phyloP scores from a whole-genome alignment of 129 eudicot species.

The Centrapalus pauciflorus region DNA sequence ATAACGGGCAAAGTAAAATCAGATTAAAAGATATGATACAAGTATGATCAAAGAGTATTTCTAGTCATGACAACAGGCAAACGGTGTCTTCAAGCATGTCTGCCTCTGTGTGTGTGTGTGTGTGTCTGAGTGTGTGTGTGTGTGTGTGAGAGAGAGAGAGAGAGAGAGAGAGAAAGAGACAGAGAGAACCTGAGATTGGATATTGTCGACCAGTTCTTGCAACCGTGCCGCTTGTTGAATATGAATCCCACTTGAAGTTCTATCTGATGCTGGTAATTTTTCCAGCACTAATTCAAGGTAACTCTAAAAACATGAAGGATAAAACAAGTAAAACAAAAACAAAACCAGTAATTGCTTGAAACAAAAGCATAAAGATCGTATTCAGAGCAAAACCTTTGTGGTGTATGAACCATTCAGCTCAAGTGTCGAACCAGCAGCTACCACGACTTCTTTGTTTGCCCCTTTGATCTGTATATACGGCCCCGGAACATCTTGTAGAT shows the following conservation, averaged over 20 bases:
- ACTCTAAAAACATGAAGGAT: slow-evolving; percentile 39
- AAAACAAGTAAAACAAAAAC: neutral
- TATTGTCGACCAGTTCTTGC: slow-evolving; percentile 88
- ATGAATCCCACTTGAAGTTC: slow-evolving; percentile 72
- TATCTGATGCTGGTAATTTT: slow-evolving; percentile 65
- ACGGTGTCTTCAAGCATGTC: no score
- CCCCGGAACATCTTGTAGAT: slow-evolving; percentile 72
- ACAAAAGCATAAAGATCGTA: neutral
- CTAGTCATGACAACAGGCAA: no score
- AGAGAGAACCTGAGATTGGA: slow-evolving; percentile 74
- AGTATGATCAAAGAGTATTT: no score
- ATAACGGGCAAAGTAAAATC: no score
- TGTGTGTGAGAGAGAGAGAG: neutral
- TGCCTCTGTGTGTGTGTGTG: neutral
- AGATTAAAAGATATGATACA: no score
- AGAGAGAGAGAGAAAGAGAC: neutral
- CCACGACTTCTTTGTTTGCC: slow-evolving; percentile 67
- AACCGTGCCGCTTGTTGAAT: slow-evolving; percentile 87
- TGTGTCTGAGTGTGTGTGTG: neutral
- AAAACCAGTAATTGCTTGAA: neutral
- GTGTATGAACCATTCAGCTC: slow-evolving; percentile 90
- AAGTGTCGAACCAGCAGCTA: slow-evolving; percentile 83
- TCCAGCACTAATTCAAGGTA: slow-evolving; percentile 85
- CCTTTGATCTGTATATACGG: slow-evolving; percentile 95
- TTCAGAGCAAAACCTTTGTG: slow-evolving; percentile 55